Percentiles rank a stretch among this genome's conserved stretches.
These are phyloP conservation scores for Sphenostylis stenocarpa DNA, from an alignment of 306 rosid species.

Conservation along the genomic window DNA sequence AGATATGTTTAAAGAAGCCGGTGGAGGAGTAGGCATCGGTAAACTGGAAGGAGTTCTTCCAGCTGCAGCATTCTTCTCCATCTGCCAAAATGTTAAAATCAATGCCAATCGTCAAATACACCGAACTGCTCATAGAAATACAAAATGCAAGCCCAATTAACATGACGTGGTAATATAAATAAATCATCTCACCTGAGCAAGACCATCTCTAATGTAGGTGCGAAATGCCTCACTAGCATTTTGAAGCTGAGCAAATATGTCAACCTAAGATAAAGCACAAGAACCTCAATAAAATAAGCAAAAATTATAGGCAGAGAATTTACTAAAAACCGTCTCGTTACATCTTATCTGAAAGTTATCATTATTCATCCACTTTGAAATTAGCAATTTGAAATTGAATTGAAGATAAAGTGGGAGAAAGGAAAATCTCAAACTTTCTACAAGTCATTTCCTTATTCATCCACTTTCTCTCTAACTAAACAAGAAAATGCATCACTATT, in stretches of 20 bases:
- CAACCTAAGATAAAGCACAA: conserved; percentile 62
- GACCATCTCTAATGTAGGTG: conserved; percentile 95
- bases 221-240: conserved; percentile 99
- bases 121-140: neutral
- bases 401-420: neutral
- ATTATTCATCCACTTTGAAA: neutral
- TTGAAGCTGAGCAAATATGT: conserved; percentile 94
- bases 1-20: conserved; percentile 66
- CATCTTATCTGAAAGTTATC: neutral
- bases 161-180: neutral
- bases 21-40: conserved; percentile 97
- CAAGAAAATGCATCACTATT: neutral
- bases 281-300: conserved; percentile 25
- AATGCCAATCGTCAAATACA: neutral
- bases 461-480: neutral
- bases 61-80: conserved; percentile 98
- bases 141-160: conserved; percentile 1
- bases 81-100: conserved; percentile 52
- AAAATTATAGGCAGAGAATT: neutral
- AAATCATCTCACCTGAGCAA: conserved; percentile 71
- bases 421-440: neutral
- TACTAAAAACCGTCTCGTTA: neutral
- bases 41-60: conserved; percentile 96
- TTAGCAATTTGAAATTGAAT: neutral
- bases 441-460: neutral